phyloP scores from a whole-genome alignment of 2,329 filamentous ascomycete species.

The Penicillium sp. region DNA sequence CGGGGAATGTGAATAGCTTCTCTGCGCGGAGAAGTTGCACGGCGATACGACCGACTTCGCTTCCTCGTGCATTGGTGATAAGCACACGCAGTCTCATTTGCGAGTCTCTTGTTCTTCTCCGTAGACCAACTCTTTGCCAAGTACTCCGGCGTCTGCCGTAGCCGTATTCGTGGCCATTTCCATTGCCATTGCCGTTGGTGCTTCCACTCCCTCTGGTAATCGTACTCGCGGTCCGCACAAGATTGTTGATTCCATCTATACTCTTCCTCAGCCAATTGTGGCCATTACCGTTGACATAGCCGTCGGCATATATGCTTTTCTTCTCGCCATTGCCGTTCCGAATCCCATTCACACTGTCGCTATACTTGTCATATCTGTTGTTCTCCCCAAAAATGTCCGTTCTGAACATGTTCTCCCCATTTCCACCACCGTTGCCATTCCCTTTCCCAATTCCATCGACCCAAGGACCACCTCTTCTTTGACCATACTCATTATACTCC shows the following conservation, averaged over 20 bases:
- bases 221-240: neutral
- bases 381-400: slow-evolving; percentile 2
- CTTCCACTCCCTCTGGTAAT: slow-evolving; percentile 5
- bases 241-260: slow-evolving; percentile 6
- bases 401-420: neutral
- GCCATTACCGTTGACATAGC: slow-evolving; percentile 7
- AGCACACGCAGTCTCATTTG: slow-evolving; percentile 38
- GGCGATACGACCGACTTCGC: slow-evolving; percentile 43
- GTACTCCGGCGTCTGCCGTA: neutral
- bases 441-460: slow-evolving; percentile 9
- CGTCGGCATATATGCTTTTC: neutral
- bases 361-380: neutral
- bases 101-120: slow-evolving; percentile 12
- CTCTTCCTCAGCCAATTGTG: slow-evolving; percentile 10
- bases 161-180: slow-evolving; percentile 10
- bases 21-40: slow-evolving; percentile 44
- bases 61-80: slow-evolving; percentile 43
- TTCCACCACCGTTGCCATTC: neutral
- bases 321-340: neutral
- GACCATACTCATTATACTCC: slow-evolving; percentile 9
- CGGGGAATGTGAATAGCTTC: slow-evolving; percentile 34
- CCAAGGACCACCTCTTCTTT: neutral
- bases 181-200: slow-evolving; percentile 15
- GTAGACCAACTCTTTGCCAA: neutral
- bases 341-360: neutral